Base-by-base conservation (phyloP, 345 rosid genomes). In the Acer negundo region DNA sequence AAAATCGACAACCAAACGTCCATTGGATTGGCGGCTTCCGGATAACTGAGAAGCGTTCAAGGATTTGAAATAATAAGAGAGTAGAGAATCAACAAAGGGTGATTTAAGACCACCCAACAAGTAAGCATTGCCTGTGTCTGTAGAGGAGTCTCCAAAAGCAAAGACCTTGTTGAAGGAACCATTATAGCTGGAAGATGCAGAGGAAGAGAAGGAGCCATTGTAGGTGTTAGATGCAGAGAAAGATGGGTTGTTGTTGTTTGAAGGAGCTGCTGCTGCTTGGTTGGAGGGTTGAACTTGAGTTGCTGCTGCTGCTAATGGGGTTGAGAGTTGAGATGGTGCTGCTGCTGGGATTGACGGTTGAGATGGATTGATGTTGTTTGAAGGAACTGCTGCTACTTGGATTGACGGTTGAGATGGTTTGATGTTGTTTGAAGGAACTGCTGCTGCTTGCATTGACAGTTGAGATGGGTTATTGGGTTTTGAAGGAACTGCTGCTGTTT, bases 101-200 rank as follows among this genome's bases (percentile, higher is more conserved):
- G 77, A 13, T 49, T 79, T 69, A 16, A 85, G 44, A 49, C 62
- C 66, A 40, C 86, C 86, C 55, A 80, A 19, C 19, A 71, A 11
- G 47, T 35, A 62, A 28, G 86, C 83, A 42, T 88, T 88, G n/a
- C 88, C 89, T 0, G 84, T 82, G 82, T 88, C 86, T 0, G 91
- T 88, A 58, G 16, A 74, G 15, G 89, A 86, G 74, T 84, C 91
- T 10, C 91, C 91, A 22, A 88, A 88, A 2, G 89, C 89, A 35
- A 35, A 86, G 26, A 86, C 74, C 73, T 80, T 86, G 40, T 63
- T 0, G 72, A 86, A 74, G 31, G 40, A 38, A 53, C 78, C 81
- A 7, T 44, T 42, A 28, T 9, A 70, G 71, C 51, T 67, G n/a
- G 1, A 2, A 10, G 12, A 3, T 44, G 19, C 26, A 10, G 31